These are phyloP conservation scores for Stagonosporopsis cucurbitacearum DNA, from an alignment of 2,329 filamentous ascomycete genomes.

Conservation along the genomic window DNA sequence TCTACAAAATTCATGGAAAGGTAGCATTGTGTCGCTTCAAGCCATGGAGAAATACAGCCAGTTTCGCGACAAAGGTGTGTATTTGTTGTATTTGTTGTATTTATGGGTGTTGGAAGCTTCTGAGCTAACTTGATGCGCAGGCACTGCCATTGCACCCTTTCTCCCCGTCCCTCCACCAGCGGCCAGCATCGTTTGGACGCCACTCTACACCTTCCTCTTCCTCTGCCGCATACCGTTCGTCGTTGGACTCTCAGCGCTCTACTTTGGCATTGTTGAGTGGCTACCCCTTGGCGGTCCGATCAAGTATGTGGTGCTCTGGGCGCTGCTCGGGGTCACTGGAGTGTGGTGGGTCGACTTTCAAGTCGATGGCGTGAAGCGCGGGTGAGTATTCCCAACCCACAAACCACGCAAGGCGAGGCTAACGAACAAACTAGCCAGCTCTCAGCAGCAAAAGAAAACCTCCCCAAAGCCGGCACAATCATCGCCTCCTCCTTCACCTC, in stretches of 20 bases:
- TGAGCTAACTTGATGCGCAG: slow-evolving; percentile 56
- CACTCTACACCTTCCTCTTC: slow-evolving; percentile 76
- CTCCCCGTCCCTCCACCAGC: slow-evolving; percentile 76
- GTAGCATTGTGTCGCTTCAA: slow-evolving; percentile 22
- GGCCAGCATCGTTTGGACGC: slow-evolving; percentile 64
- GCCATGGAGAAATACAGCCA: slow-evolving; percentile 94
- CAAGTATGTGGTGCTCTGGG: slow-evolving; percentile 88
- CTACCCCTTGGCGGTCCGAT: slow-evolving; percentile 72
- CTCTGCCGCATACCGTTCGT: slow-evolving; percentile 80
- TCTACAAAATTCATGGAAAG: slow-evolving; percentile 25
- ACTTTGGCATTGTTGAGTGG: slow-evolving; percentile 84
- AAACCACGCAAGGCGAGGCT: slow-evolving; percentile 1
- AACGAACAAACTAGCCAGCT: slow-evolving; percentile 21
- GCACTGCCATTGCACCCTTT: slow-evolving; percentile 95
- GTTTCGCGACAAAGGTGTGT: slow-evolving; percentile 83
- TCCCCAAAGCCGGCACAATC: slow-evolving; percentile 79
- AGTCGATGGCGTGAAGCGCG: slow-evolving; percentile 93
- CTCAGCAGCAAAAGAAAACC: slow-evolving; percentile 57
- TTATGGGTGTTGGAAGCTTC: neutral
- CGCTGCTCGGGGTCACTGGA: slow-evolving; percentile 83
- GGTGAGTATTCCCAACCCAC: slow-evolving; percentile 56
- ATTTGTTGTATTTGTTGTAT: neutral
- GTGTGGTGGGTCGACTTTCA: slow-evolving; percentile 99
- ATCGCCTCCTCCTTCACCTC: slow-evolving; percentile 92
- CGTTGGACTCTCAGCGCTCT: slow-evolving; percentile 68